Evolutionary conservation across 495 filamentous ascomycete genomes (phyloP).

Genomic region (Penicillium simplicissimum): DNA sequence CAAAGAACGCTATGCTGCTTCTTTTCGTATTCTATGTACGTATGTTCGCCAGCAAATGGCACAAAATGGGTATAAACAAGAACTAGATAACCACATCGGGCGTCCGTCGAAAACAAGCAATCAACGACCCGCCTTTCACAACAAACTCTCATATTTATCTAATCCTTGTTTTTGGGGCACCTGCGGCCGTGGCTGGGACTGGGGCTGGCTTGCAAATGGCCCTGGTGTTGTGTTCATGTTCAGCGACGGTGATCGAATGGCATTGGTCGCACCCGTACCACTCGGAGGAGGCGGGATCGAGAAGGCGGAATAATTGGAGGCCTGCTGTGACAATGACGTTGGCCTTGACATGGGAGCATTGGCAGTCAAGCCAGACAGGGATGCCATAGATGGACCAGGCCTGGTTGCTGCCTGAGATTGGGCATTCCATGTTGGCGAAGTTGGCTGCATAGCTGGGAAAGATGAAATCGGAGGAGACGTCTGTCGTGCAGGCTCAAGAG

Average conservation of each 20-base stretch:
- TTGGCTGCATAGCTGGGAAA: slow-evolving; percentile 40
- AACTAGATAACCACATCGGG: slow-evolving; percentile 3
- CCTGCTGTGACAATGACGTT: slow-evolving; percentile 22
- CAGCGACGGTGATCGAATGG: slow-evolving; percentile 22
- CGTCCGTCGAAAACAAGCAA: slow-evolving; percentile 1
- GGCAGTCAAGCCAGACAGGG: slow-evolving; percentile 30
- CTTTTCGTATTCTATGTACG: slow-evolving; percentile 6
- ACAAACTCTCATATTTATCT: slow-evolving; percentile 79
- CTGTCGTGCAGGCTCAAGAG: slow-evolving; percentile 46
- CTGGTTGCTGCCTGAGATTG: slow-evolving; percentile 22
- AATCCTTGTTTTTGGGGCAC: slow-evolving; percentile 55
- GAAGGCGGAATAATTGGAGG: slow-evolving; percentile 45
- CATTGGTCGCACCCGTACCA: slow-evolving; percentile 16
- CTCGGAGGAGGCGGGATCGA: slow-evolving; percentile 49
- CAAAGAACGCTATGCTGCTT: not conserved
- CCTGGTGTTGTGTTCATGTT: slow-evolving; percentile 21
- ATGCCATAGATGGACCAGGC: slow-evolving; percentile 29
- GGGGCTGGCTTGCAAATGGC: slow-evolving; percentile 24
- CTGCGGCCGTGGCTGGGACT: slow-evolving; percentile 31
- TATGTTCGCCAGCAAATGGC: slow-evolving; percentile 4
- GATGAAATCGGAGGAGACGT: slow-evolving; percentile 29
- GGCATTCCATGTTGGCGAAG: slow-evolving; percentile 34
- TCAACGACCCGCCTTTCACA: slow-evolving; percentile 43
- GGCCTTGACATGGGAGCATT: slow-evolving; percentile 23
- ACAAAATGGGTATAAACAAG: slow-evolving; percentile 13